Evolutionary conservation across 2,329 filamentous ascomycete species (phyloP).

Genomic region (Cladorrhinum sp.): DNA sequence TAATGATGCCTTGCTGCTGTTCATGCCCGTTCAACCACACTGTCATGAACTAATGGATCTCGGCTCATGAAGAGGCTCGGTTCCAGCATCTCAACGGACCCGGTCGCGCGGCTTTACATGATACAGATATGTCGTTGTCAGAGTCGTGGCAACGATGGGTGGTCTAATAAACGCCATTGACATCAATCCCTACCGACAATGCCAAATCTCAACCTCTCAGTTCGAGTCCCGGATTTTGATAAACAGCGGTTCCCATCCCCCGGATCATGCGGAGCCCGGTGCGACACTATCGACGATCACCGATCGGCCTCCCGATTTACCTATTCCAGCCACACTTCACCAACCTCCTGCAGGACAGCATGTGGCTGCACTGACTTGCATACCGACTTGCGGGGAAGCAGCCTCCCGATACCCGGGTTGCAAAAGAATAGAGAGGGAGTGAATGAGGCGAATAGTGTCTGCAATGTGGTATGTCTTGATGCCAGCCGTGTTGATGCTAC

Average conservation of each 20-base stretch:
- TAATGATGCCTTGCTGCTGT: not conserved
- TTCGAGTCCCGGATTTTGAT: not conserved
- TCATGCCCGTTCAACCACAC: not conserved
- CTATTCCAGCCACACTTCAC: not conserved
- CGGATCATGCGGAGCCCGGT: not conserved
- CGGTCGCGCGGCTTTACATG: too few species aligned
- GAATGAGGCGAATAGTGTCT: too few species aligned
- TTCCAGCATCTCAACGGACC: not conserved
- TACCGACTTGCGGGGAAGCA: too few species aligned
- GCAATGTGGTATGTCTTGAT: not conserved
- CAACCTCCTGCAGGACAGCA: not conserved
- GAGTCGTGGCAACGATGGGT: too few species aligned
- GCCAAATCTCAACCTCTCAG: not conserved
- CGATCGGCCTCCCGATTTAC: not conserved
- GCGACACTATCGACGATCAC: not conserved
- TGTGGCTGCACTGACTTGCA: not conserved
- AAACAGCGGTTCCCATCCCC: not conserved
- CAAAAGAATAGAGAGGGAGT: too few species aligned
- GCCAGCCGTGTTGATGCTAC: not conserved
- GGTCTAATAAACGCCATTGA: not conserved
- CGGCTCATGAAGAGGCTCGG: not conserved
- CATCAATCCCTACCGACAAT: not conserved
- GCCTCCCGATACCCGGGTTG: too few species aligned
- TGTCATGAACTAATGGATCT: not conserved
- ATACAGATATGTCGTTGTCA: too few species aligned